Evolutionary conservation across 352 stramenopile species (phyloP), one percentile per base, ranked within the genome.

Genomic region (Phytophthora cryptogea): DNA sequence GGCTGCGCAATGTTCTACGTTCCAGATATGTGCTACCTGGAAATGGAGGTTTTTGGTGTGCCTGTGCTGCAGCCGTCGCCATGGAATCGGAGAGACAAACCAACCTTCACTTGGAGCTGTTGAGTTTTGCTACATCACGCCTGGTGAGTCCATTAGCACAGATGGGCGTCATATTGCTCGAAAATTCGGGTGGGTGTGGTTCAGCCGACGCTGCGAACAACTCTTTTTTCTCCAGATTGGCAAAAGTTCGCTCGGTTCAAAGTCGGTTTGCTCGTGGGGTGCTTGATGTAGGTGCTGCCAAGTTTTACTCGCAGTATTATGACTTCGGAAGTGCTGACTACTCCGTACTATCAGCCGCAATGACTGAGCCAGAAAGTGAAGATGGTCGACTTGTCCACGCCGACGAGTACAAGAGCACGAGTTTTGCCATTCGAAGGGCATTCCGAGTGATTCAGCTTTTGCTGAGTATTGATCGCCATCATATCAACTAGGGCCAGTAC

Each of bases 1-100:
- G 64, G 33, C 28, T 72, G 13, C 64, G 59, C 7, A 72, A 72
- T 54, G 17, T 35, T 1, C 17, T 72, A 23, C 53, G 32, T 7
- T 72, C 64, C 1, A 35, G 49, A 7, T 61, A 68, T 27, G 26
- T 72, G 8, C 13, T 72, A 3, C 59, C 64, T 43, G 59, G 59
- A 10, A 72, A 68, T 27, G 64, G 64, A 32, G 44, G 59, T 0
- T 62, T 68, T 16, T 72, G 64, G 64, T 72, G 64, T 17, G 64
- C 58, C 10, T 68, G 64, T 47, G 59, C 53, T 50, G 59, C 52
- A 50, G 47, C 53, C 11, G 27, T 72, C 4, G 27, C 40, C 7
- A 11, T 51, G 13, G 42, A 65, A 42, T 53, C 45, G 2, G n/a
- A 54, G 31, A n/a, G 5, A 9, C 41, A 59, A 9, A 17, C 31